Evolutionary conservation across 2,329 filamentous ascomycete species (phyloP), one percentile per base, ranked within the genome.

Genomic region (Salinomyces thailandicus): DNA sequence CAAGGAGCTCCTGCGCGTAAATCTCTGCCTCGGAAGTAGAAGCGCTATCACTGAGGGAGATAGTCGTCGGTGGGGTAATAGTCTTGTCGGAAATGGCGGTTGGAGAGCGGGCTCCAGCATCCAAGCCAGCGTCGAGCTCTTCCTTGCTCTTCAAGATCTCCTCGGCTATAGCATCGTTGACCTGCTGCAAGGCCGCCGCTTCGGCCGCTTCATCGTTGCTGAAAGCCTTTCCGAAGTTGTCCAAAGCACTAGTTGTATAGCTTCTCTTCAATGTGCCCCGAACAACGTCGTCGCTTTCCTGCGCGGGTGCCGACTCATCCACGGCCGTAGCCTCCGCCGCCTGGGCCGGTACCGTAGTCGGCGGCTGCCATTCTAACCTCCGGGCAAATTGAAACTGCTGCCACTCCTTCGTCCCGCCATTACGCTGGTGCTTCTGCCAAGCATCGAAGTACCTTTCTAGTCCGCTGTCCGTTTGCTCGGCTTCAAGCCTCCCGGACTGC

Each of bases 391-490:
- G 83, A 53, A 86, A 93, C 59, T 94, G 85, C 29, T 80, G 80
- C 85, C 85, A 94, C 58, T 95, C 87, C 48, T 81, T 77, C 19
- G 13, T 20, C 9, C 22, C 22, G 32, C 78, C 80, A 33, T 72
- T 69, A 41, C 71, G 71, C 58, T 89, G 78, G 46, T 79, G 75
- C 59, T 82, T 81, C 61, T 89, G 85, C 68, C 91, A 82, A 37
- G 85, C 84, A 60, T 91, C 85, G 53, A 86, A 93, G 63, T 94
- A 95, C 51, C 85, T 86, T 44, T 87, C 86, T 71, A 96, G 58
- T 42, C 81, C 82, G 45, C 57, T 55, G 41, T 67, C 64, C 33
- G 58, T 51, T 18, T 48, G 49, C 36, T 60, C 47, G 19, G 47
- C 44, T 29, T 59, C 55, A 15, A 48, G 46, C 11, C 51, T 42